Base-by-base conservation (phyloP, 495 filamentous ascomycete species). In the Talaromyces wortmannii region DNA sequence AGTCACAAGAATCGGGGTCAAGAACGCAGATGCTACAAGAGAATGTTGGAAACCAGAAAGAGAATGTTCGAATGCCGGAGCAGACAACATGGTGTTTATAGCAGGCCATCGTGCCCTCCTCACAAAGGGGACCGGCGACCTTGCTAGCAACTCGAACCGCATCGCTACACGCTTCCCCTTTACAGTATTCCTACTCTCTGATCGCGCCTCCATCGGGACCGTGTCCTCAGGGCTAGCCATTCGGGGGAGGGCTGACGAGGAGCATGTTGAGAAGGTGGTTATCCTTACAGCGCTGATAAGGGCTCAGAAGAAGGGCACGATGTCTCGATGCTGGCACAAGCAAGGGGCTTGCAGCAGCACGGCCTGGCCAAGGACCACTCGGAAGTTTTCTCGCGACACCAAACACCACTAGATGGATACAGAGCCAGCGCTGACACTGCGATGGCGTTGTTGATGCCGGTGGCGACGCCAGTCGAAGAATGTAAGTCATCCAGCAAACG, bases 1-100 rank as follows among this genome's bases (percentile, higher is more conserved):
- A 52, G n/a, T 44, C 50, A 30, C 32, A 42, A 12, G 50, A 36
- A 53, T 17, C 12, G 13, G 32, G 32, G 59, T 60, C 62, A 65
- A 70, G 66, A 68, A 74, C 72, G 72, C 63, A 68, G 60, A 59
- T 60, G 66, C 56, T 62, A 59, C 64, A 71, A 67, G 73, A 76
- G 70, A 78, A 73, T 70, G 67, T 74, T 66, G 71, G 71, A 67
- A 74, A 74, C 78, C 70, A 57, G 67, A 71, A 76, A 80, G 76
- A 78, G 78, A 82, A 82, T 82, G 80, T 78, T 70, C 65, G 67
- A 55, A 46, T 53, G 42, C 52, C 52, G 44, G 52, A 77, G 75
- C 73, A 73, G 71, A 62, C 62, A 65, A 56, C 67, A 73, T 72
- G 69, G 63, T 75, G 73, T 76, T 76, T 76, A 78, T 78, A 77